Conservation (phyloP, 2,329 filamentous ascomycete genomes). For the Ophiostoma novo-ulmi region DNA sequence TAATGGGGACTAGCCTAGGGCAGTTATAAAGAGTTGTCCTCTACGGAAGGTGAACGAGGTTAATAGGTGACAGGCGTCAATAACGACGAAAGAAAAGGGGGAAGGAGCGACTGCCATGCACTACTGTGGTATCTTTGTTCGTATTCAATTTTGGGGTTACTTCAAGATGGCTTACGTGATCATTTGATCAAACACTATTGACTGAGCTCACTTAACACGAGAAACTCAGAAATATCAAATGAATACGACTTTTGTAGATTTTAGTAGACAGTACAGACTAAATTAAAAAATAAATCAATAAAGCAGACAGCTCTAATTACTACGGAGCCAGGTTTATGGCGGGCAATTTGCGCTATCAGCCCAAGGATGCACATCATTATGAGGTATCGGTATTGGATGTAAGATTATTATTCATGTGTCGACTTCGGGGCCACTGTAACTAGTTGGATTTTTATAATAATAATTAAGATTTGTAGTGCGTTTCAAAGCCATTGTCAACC, state of each 20-base stretch:
- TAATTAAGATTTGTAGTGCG: not conserved
- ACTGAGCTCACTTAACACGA: not conserved
- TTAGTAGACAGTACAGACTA: not conserved
- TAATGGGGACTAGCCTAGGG: constrained; percentile 20
- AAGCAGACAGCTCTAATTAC: not conserved
- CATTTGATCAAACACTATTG: not conserved
- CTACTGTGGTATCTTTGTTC: not conserved
- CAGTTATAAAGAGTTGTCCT: constrained; percentile 16
- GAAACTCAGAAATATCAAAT: not conserved
- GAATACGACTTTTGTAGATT: not conserved
- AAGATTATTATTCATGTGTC: not conserved
- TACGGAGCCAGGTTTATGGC: not conserved
- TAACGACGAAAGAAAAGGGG: constrained; percentile 1
- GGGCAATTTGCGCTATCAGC: constrained; percentile 2
- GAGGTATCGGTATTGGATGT: not conserved
- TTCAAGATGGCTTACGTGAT: not conserved
- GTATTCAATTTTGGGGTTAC: not conserved
- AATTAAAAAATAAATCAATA: not conserved
- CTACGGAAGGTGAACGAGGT: not conserved
- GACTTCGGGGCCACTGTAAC: no score
- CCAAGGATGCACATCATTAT: not conserved
- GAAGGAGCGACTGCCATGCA: not conserved
- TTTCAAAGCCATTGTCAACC: constrained; percentile 9
- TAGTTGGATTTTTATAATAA: no score
- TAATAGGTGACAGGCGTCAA: not conserved